Conservation (phyloP, 2,329 filamentous ascomycete genomes). For the Aureobasidium sp. region DNA sequence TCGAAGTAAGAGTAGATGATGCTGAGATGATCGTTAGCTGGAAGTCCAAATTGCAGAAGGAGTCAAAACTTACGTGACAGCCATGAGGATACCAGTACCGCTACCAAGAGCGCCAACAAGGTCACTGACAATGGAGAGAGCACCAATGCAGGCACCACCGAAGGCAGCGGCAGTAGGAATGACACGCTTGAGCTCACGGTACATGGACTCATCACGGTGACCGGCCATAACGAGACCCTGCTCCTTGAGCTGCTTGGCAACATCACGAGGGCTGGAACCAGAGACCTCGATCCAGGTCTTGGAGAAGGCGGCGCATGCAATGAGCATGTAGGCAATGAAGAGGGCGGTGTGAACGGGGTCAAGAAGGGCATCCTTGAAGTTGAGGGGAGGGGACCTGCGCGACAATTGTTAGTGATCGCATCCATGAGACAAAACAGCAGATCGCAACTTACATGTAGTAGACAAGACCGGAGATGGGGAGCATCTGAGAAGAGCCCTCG, state of each 20-base stretch:
- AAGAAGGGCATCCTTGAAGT: constrained; percentile 92
- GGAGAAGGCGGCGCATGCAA: constrained; percentile 95
- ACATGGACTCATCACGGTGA: constrained; percentile 99
- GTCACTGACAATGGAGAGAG: constrained; percentile 89
- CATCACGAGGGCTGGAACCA: constrained; percentile 91
- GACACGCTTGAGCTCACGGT: constrained; percentile 99
- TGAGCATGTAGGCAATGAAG: constrained; percentile 97
- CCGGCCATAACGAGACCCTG: constrained; percentile 99
- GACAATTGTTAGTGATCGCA: background rate
- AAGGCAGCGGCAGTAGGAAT: constrained; percentile 98
- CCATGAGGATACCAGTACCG: constrained; percentile 94
- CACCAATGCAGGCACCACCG: constrained; percentile 97
- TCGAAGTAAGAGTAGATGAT: constrained; percentile 99
- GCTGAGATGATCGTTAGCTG: constrained; percentile 39
- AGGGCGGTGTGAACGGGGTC: constrained; percentile 94
- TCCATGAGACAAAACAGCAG: background rate
- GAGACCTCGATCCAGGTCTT: constrained; percentile 99
- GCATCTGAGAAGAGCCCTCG: constrained; percentile 90
- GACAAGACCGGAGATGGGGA: constrained; percentile 83
- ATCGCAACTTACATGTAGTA: constrained; percentile 81
- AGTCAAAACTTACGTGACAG: constrained; percentile 74
- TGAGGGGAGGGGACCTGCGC: constrained; percentile 61
- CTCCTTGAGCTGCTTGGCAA: constrained; percentile 99
- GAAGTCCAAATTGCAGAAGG: background rate
- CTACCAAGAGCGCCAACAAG: constrained; percentile 92